Conservation (phyloP, 2,329 filamentous ascomycete species). For the Ceratocystis variospora region DNA sequence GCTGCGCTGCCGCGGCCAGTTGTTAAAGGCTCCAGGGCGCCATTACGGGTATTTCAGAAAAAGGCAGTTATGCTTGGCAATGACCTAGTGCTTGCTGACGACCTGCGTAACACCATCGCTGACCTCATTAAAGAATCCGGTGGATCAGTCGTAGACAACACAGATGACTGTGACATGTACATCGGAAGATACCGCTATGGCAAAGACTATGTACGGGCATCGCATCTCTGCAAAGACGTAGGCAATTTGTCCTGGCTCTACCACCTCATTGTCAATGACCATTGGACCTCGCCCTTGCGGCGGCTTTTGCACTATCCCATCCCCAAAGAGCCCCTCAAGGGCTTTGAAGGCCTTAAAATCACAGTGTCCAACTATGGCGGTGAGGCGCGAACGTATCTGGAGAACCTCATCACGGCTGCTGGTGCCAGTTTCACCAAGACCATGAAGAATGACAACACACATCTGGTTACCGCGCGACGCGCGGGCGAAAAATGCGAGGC, state of each 20-base stretch:
- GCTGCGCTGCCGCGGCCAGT: conserved; percentile 33
- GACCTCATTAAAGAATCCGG: conserved; percentile 59
- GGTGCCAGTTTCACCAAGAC: conserved; percentile 89
- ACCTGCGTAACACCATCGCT: conserved; percentile 52
- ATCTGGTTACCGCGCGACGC: conserved; percentile 81
- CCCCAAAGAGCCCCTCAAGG: conserved; percentile 60
- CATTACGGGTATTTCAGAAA: conserved; percentile 60
- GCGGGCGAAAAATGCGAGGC: conserved; percentile 88
- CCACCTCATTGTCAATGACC: conserved; percentile 73
- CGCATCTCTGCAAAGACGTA: conserved; percentile 65
- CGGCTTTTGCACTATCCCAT: conserved; percentile 83
- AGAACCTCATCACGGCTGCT: conserved; percentile 73
- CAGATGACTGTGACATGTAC: conserved; percentile 65
- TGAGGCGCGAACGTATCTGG: conserved; percentile 81
- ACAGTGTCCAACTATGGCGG: conserved; percentile 95
- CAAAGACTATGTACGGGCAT: conserved; percentile 60
- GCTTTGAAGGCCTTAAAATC: conserved; percentile 63
- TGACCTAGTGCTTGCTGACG: conserved; percentile 58
- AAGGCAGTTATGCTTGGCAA: conserved; percentile 63
- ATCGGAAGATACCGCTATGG: conserved; percentile 82
- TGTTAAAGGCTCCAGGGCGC: conserved; percentile 32
- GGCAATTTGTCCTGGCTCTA: conserved; percentile 93
- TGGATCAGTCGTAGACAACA: conserved; percentile 50
- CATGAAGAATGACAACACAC: conserved; percentile 89
- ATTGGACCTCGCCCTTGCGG: conserved; percentile 73